phyloP scores from a whole-genome alignment of 441 rosid species.

The Melianthus villosus region DNA sequence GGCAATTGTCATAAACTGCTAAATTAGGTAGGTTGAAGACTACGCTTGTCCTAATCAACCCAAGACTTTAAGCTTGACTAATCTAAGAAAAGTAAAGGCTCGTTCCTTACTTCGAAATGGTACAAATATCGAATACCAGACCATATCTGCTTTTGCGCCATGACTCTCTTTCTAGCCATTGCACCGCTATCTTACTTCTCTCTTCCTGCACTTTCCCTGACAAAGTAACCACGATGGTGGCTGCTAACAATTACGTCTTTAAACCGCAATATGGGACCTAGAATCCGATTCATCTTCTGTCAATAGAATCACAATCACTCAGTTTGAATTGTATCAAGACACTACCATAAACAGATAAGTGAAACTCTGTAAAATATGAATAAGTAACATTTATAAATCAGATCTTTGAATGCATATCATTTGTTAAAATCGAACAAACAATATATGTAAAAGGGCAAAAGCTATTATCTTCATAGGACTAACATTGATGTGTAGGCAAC shows the following conservation, averaged over 20 bases:
- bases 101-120: no score
- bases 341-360: neutral
- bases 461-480: no score
- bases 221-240: constrained; percentile 35
- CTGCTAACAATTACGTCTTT: constrained; percentile 75
- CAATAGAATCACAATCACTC: neutral
- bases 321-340: neutral
- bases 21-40: no score
- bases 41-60: no score
- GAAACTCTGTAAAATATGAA: neutral
- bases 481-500: no score
- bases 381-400: neutral
- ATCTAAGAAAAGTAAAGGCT: no score
- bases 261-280: constrained; percentile 59
- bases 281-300: constrained; percentile 51
- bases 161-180: no score
- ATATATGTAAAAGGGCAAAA: no score
- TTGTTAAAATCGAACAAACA: neutral
- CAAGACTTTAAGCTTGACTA: no score
- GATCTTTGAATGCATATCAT: neutral
- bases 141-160: no score
- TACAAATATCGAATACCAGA: no score
- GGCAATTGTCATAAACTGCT: no score
- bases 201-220: constrained; percentile 29
- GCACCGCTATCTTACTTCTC: constrained; percentile 22